A percentile compares a stretch with the other conserved stretches of the same genome.
phyloP scores from a whole-genome alignment of 228 moss, liverwort and hornwort genomes.

The Sphagnum fallax region DNA sequence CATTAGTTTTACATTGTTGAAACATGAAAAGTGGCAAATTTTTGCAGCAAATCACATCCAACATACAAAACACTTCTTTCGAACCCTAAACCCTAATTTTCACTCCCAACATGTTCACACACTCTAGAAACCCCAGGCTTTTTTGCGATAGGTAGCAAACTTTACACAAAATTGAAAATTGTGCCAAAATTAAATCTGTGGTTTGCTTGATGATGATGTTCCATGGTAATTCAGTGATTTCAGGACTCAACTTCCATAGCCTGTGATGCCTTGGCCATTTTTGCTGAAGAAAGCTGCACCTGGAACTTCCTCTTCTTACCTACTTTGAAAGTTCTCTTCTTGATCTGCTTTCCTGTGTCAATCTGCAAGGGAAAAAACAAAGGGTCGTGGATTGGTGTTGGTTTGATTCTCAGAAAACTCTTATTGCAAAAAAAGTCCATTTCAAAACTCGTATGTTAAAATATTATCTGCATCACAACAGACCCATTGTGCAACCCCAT shows the following conservation, averaged over 20 bases:
- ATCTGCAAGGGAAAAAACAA: slow-evolving; percentile 8
- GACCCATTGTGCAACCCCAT: neutral
- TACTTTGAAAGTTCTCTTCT: slow-evolving; percentile 50
- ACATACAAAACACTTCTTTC: too few relatives aligned
- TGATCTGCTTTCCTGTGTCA: slow-evolving; percentile 43
- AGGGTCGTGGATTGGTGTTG: neutral
- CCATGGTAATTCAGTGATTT: neutral
- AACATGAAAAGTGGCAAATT: too few relatives aligned
- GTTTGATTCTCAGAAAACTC: neutral
- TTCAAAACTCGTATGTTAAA: neutral
- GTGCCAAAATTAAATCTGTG: too few relatives aligned
- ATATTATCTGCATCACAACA: neutral
- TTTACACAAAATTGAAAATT: too few relatives aligned
- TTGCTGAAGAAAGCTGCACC: slow-evolving; percentile 25
- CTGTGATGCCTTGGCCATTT: slow-evolving; percentile 47
- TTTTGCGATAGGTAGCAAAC: too few relatives aligned
- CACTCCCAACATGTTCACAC: too few relatives aligned
- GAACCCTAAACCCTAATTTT: too few relatives aligned
- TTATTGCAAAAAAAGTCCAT: neutral
- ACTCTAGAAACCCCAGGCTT: too few relatives aligned
- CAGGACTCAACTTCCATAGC: slow-evolving; percentile 41
- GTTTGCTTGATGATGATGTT: too few relatives aligned
- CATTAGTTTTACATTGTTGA: too few relatives aligned
- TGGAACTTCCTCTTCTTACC: slow-evolving; percentile 46
- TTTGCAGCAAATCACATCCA: too few relatives aligned